Evolutionary conservation across 805 yeast genomes (phyloP).

Genomic region (Ogataea corticis): DNA sequence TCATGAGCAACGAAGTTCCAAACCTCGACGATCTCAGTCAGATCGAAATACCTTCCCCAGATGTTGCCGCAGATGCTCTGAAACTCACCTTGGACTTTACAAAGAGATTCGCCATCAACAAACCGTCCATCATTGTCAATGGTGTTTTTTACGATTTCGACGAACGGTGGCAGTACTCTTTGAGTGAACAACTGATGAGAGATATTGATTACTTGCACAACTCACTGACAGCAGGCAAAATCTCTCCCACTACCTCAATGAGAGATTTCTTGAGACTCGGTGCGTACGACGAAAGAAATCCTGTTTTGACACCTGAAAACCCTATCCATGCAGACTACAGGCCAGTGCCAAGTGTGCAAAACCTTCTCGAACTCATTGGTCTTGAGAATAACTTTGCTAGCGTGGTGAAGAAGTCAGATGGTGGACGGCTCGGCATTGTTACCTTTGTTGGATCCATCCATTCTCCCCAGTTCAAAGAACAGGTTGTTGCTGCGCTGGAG

Average conservation of each 20-base stretch:
- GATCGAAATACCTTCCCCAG: conserved; percentile 9
- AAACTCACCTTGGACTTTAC: conserved; percentile 29
- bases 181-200: conserved; percentile 51
- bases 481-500: conserved; percentile 41
- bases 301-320: conserved; percentile 52
- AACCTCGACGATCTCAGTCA: conserved; percentile 2
- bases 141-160: conserved; percentile 62
- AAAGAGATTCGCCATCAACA: conserved; percentile 39
- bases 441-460: conserved; percentile 61
- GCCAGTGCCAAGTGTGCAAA: conserved; percentile 9
- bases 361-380: conserved; percentile 1
- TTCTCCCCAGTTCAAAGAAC: conserved; percentile 38
- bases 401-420: background rate
- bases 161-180: conserved; percentile 53
- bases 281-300: conserved; percentile 47
- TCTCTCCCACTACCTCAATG: conserved; percentile 32
- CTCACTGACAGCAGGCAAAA: conserved; percentile 28
- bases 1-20: conserved; percentile 5
- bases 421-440: background rate
- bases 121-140: conserved; percentile 63
- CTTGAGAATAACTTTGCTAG: background rate
- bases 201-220: conserved; percentile 47
- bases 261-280: conserved; percentile 44
- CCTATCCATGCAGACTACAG: conserved; percentile 18
- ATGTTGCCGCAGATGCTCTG: conserved; percentile 16